Evolutionary conservation across 2,329 filamentous ascomycete genomes (phyloP).

Genomic region (Talaromyces sp.): DNA sequence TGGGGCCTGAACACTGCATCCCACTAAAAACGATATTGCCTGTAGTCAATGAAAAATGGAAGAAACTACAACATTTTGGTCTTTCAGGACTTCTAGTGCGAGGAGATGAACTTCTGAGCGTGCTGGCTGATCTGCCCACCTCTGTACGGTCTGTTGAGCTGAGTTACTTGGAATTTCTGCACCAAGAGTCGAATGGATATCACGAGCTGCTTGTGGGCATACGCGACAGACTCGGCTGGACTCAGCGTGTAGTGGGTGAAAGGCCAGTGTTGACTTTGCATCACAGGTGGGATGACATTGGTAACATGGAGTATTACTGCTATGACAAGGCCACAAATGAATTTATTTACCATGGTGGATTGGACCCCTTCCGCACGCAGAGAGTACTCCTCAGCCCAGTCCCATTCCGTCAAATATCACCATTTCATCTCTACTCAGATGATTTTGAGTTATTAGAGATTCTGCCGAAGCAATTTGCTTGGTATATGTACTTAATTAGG

Average conservation of each 20-base stretch:
- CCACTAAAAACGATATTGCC: constrained; percentile 31
- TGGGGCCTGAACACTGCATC: neutral
- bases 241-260: neutral
- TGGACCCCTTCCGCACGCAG: neutral
- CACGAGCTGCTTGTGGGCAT: constrained; percentile 16
- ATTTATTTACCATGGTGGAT: constrained; percentile 1
- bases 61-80: constrained; percentile 29
- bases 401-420: too few relatives aligned
- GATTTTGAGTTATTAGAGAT: too few relatives aligned
- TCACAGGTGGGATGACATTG: neutral
- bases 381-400: neutral
- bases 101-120: constrained; percentile 25
- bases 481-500: too few relatives aligned
- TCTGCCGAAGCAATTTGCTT: too few relatives aligned
- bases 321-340: neutral
- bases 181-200: constrained; percentile 12
- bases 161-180: constrained; percentile 30
- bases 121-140: constrained; percentile 28
- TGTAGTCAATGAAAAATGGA: constrained; percentile 24
- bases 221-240: constrained; percentile 1
- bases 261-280: neutral
- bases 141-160: constrained; percentile 33
- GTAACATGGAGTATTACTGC: neutral
- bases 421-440: too few relatives aligned
- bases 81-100: constrained; percentile 27